Evolutionary conservation across 495 filamentous ascomycete genomes (phyloP), one percentile per base, ranked within the genome.

Genomic region (Peziza echinospora): DNA sequence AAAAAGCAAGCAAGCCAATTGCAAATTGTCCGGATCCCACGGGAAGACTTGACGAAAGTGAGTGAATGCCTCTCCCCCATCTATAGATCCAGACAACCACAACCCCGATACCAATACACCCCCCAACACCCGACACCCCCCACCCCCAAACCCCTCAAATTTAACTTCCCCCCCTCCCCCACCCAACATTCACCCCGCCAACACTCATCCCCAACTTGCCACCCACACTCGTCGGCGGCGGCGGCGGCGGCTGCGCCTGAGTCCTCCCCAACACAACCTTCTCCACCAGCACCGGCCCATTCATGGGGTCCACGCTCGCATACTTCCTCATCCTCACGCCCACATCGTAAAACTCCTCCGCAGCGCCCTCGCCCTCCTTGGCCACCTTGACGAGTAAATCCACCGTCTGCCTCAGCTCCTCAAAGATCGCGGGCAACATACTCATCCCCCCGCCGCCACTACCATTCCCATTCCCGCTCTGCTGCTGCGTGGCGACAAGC

Each of bases 331-430:
- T 93, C 42, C 84, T 63, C 0, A 73, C 82, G 2, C 76, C 76
- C 26, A 83, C 75, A 57, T 96, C 89, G 59, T 85, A 99, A 58
- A 91, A 96, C 58, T 93, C 85, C 52, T 96, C 85, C 7, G 83
- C 75, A 52, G 84, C 91, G 11, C 93, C 84, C 0, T 76, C 75
- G 57, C 80, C 77, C 41, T 43, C 16, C 41, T 23, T 43, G 3
- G 30, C 30, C 30, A 37, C 30, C 30, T 37, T 37, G 3, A 37
- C 30, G 68, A 99, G 82, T 43, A 99, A 67, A 47, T 75, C 65
- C 40, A 89, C 77, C 1, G 87, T 94, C 65, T 99, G 89, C 51
- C 83, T 76, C 21, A 99, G 65, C 62, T 94, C 87, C 56, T 93
- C 89, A 30, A 96, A 66, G 50, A 86, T 89, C 53, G 84, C 77